A percentile compares a stretch with the other conserved stretches of the same genome.
Evolutionary conservation across 108 stramenopile species (phyloP).

Genomic region (Pseudonitzschia multiseries): DNA sequence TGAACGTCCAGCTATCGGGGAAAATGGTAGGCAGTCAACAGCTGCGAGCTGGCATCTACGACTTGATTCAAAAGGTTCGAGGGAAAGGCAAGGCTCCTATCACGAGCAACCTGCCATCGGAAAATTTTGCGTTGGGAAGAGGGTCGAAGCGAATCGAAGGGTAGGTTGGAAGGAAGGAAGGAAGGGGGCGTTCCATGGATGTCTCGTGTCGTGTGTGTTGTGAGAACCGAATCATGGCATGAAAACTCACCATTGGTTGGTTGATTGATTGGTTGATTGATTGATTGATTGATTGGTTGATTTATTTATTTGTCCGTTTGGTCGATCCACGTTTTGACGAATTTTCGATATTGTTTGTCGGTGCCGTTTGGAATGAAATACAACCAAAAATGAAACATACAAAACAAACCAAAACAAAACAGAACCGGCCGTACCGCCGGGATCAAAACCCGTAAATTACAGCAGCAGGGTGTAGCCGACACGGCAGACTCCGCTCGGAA

Average conservation of each 20-base stretch:
- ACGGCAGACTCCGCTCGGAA: conserved; percentile 43
- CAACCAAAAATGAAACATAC: no score
- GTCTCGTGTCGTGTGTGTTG: background rate
- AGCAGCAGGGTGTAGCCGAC: conserved; percentile 65
- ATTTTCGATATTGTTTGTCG: no score
- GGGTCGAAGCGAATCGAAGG: conserved; percentile 86
- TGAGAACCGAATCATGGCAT: background rate
- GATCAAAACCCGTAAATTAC: conserved; percentile 67
- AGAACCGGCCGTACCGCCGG: conserved; percentile 85
- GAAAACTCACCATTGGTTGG: background rate
- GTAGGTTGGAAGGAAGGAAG: background rate
- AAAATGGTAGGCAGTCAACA: conserved; percentile 73
- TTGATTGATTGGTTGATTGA: background rate
- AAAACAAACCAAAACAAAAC: no score
- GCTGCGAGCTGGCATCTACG: conserved; percentile 74
- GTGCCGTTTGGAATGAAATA: background rate
- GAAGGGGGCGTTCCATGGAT: background rate
- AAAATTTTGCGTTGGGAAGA: conserved; percentile 79
- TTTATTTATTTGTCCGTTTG: no score
- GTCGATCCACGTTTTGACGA: no score
- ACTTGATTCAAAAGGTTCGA: conserved; percentile 87
- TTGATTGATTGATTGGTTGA: no score
- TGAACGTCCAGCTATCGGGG: conserved; percentile 69
- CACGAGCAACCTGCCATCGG: conserved; percentile 84
- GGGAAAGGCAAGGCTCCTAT: conserved; percentile 61